Base-by-base conservation (phyloP, 768 basidiomycete species). In the Xerocomellus amylosporus region DNA sequence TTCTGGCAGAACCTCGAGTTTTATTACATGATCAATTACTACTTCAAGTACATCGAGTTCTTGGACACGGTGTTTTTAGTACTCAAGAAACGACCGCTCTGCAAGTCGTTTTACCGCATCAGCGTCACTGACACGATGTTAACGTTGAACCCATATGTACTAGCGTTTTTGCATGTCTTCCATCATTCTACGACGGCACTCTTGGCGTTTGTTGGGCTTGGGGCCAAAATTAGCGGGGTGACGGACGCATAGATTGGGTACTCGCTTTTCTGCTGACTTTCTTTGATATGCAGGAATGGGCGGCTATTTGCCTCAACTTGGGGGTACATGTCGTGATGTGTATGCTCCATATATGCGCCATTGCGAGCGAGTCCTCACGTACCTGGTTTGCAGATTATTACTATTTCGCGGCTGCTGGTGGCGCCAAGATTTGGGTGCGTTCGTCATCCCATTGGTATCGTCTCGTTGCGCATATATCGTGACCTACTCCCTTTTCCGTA, bases 21-120 rank as follows among this genome's bases (percentile, higher is more conserved):
- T 64, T 97, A 90, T 77, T 98, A 98, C 77, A 93, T 98, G 77
- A 75, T 97, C 76, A 97, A 98, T 77, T 97, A 98, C 76, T 93
- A 86, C 74, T 90, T 96, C 83, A 97, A 97, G 73, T 98, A 96
- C 74, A 73, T 94, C 60, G 96, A 98, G 74, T 83, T 98, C 54
- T 67, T 93, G 61, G 95, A 98, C 78, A 98, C 96, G 33, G 82
- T 96, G 56, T 97, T 98, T 81, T 82, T 98, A 49, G 91, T 92
- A 19, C 78, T 97, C 63, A 98, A 95, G 84, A 98, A 98, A 82
- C 96, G 97, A 72, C 92, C 91, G 3, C 79, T 98, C 47, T 88
- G 93, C 90, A 66, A 63, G 87, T 75, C 14, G 40, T 42, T 40
- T 36, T 38, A 6, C 36, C 26, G 14, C 17, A 30, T 38, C 50